These are phyloP conservation scores for Iris macrosiphon DNA, from an alignment of 106 monocot genomes.

Conservation along the genomic window DNA sequence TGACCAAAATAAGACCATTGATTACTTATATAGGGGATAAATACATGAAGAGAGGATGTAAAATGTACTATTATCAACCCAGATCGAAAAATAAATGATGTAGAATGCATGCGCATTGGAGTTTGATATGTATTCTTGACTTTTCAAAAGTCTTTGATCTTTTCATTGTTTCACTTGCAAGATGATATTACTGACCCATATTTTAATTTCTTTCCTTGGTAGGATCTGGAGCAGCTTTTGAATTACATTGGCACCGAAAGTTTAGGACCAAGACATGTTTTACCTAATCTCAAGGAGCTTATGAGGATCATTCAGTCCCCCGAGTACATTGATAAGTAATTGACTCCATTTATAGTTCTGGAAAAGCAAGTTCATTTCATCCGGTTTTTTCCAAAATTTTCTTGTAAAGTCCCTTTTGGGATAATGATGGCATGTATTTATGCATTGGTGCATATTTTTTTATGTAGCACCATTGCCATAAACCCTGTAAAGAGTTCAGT, in stretches of 20 bases:
- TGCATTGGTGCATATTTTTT: slow-evolving; percentile 6
- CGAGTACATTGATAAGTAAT: slow-evolving; percentile 47
- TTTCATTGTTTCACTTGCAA: too few relatives aligned
- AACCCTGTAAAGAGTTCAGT: not conserved
- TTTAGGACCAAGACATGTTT: slow-evolving; percentile 73
- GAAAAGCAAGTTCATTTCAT: too few relatives aligned
- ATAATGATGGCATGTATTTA: not conserved
- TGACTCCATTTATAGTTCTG: not conserved
- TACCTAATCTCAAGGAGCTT: slow-evolving; percentile 79
- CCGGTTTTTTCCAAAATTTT: too few relatives aligned
- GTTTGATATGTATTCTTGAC: too few relatives aligned
- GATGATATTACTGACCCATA: too few relatives aligned
- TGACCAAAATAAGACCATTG: too few relatives aligned
- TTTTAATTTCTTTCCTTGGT: not conserved
- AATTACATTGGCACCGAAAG: slow-evolving; percentile 76
- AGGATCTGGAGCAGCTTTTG: slow-evolving; percentile 90
- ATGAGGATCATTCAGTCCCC: slow-evolving; percentile 46
- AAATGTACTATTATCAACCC: too few relatives aligned
- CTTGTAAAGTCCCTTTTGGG: not conserved
- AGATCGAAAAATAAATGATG: too few relatives aligned
- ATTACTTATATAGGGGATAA: too few relatives aligned
- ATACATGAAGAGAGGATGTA: too few relatives aligned
- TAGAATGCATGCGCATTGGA: too few relatives aligned
- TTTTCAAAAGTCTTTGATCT: too few relatives aligned
- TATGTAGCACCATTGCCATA: not conserved